phyloP scores from a whole-genome alignment of 257 asterid genomes.

The Scutellaria minor region DNA sequence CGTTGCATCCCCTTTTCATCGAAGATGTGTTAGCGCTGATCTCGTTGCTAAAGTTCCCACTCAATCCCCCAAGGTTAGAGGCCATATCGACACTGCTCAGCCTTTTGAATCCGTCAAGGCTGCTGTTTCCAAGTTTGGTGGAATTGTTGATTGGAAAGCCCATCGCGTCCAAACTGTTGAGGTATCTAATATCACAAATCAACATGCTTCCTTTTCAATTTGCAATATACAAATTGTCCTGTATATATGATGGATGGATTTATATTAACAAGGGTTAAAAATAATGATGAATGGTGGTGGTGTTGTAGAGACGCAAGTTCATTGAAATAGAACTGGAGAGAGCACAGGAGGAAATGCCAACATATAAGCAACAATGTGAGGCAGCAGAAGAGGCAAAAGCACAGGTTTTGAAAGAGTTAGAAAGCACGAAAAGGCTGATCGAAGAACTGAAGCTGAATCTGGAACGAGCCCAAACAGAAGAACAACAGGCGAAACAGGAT shows the following conservation, averaged over 20 bases:
- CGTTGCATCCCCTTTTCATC: constrained; percentile 39
- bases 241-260: too few species aligned
- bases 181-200: constrained; percentile 45
- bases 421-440: constrained; percentile 73
- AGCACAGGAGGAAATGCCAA: constrained; percentile 80
- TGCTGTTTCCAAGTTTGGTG: constrained; percentile 97
- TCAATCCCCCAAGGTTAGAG: too few species aligned
- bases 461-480: constrained; percentile 88
- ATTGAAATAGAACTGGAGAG: constrained; percentile 81
- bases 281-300: too few species aligned
- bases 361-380: constrained; percentile 63
- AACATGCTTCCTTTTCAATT: too few species aligned
- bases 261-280: too few species aligned
- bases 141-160: constrained; percentile 99
- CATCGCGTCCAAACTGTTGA: constrained; percentile 86
- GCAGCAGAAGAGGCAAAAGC: constrained; percentile 78
- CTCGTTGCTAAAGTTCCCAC: constrained; percentile 48
- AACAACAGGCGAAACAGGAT: constrained; percentile 89
- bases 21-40: constrained; percentile 46
- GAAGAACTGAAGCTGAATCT: constrained; percentile 90
- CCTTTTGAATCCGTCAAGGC: constrained; percentile 95
- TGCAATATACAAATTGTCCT: too few species aligned
- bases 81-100: constrained; percentile 78
- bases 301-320: constrained; percentile 81
- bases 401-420: constrained; percentile 70